These are phyloP conservation scores for Cryptococcus amylolentus DNA, from an alignment of 1,284 basidiomycete genomes.

Conservation along the genomic window DNA sequence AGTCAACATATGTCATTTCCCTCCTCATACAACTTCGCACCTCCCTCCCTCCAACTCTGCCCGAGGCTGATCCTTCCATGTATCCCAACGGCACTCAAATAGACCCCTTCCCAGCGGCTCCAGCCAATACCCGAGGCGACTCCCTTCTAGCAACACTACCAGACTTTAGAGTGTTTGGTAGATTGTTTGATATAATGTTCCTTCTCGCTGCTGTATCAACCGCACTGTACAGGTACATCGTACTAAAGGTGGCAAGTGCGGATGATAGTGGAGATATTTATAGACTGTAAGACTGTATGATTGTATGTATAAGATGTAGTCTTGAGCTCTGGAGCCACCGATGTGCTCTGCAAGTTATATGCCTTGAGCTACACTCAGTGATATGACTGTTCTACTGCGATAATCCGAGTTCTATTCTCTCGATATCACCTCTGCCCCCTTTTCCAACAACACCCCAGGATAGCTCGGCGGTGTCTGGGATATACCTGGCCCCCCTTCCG, in stretches of 20 bases:
- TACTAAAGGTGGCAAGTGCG: constrained; percentile 34
- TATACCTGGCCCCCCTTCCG: neutral
- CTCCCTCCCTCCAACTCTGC: constrained; percentile 34
- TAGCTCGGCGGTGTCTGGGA: neutral
- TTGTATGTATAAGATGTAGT: neutral
- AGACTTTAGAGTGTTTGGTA: constrained; percentile 48
- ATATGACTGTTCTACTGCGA: neutral
- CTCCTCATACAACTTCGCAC: constrained; percentile 49
- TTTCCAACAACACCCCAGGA: neutral
- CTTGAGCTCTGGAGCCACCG: neutral
- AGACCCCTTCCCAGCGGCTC: neutral
- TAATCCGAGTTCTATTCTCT: neutral
- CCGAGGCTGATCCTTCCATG: constrained; percentile 15
- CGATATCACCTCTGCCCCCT: too few relatives aligned
- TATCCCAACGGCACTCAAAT: constrained; percentile 1
- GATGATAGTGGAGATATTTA: constrained; percentile 22
- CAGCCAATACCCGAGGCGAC: constrained; percentile 15
- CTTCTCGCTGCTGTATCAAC: constrained; percentile 40
- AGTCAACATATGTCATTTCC: constrained; percentile 49
- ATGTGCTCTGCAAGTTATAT: neutral
- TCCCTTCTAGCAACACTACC: constrained; percentile 44
- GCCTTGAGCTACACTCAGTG: neutral
- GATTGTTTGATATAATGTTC: constrained; percentile 48
- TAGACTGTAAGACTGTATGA: constrained; percentile 1
- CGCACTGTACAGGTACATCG: constrained; percentile 37